A percentile compares a stretch with the other conserved stretches of the same genome.
Evolutionary conservation across 2,329 filamentous ascomycete species (phyloP).

Genomic region (Alternaria hordeiaustralica): DNA sequence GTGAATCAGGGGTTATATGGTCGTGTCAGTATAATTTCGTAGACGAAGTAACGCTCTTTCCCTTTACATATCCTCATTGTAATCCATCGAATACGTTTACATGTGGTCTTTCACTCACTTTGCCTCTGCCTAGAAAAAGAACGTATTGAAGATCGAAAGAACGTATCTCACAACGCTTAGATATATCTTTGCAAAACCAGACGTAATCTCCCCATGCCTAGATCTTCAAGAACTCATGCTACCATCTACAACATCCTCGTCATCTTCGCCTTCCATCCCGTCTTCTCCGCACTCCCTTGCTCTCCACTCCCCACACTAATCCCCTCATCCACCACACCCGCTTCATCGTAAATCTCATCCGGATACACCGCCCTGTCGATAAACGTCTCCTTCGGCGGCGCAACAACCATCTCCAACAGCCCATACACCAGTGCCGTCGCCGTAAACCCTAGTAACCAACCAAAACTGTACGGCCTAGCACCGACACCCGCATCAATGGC

Average conservation of each 20-base stretch:
- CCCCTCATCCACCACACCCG: conserved; percentile 38
- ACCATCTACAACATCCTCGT: conserved; percentile 38
- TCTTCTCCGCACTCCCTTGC: conserved; percentile 35
- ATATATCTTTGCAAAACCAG: background rate
- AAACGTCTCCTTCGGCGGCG: conserved; percentile 58
- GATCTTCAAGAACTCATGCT: background rate
- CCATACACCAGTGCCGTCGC: conserved; percentile 64
- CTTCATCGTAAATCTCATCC: conserved; percentile 48
- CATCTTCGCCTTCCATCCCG: conserved; percentile 43
- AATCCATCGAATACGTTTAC: background rate
- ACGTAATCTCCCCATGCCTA: background rate
- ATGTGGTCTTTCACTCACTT: background rate
- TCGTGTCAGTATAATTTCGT: background rate
- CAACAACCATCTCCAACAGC: conserved; percentile 54
- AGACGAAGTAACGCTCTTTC: background rate
- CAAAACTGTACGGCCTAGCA: conserved; percentile 65
- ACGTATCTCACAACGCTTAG: background rate
- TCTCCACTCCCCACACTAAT: conserved; percentile 34
- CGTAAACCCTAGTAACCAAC: conserved; percentile 70
- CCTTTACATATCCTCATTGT: background rate
- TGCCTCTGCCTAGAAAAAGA: background rate
- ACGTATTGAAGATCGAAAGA: background rate
- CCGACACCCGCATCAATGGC: conserved; percentile 55
- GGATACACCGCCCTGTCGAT: conserved; percentile 51
- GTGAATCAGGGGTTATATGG: no score